Base-by-base conservation (phyloP, 2,329 filamentous ascomycete genomes). In the Phialophora tarda region DNA sequence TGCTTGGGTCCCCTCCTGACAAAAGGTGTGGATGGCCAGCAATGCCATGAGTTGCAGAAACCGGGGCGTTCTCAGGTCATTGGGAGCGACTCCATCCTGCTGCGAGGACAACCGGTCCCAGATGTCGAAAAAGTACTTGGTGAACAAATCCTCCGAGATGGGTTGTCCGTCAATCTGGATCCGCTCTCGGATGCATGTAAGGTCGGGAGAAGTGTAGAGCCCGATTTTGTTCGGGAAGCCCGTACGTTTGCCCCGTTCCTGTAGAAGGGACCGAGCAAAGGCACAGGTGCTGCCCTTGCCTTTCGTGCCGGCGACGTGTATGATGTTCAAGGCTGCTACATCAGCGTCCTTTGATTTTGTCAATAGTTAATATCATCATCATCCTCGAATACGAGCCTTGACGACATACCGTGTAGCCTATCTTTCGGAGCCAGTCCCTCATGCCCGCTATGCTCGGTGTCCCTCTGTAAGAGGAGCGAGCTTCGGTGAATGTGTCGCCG, bases 241-340 rank as follows among this genome's bases (percentile, higher is more conserved):
- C 14, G 21, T 24, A 1, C 26, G 23, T 28, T 28, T 12, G 21
- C 48, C 23, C 21, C 26, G 23, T 53, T 26, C 23, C 5, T 53
- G 21, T 24, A 53, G 21, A 21, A 53, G 21, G 10, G 48, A 53
- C 6, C 26, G 23, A 24, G 26, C 26, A 53, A 53, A 53, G 1
- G 48, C 48, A 53, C 48, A 53, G 14, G 48, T 53, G 11, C 23
- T 53, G 10, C 48, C 48, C 17, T 53, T 53, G 48, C 48, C 48
- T 28, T 53, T 53, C 2, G 48, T 53, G 5, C 48, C 48, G 26
- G 48, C 48, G 14, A 53, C 48, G 26, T 53, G 48, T 26, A 53
- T 53, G 4, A 53, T 53, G 48, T 53, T 53, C 38, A 44, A 21
- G 38, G 38, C 38, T 17, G 38, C 38, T n/a, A 44, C 5, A 3